These are phyloP conservation scores for Aureobasidium sp. DNA, from an alignment of 2,329 filamentous ascomycete genomes.

Conservation along the genomic window DNA sequence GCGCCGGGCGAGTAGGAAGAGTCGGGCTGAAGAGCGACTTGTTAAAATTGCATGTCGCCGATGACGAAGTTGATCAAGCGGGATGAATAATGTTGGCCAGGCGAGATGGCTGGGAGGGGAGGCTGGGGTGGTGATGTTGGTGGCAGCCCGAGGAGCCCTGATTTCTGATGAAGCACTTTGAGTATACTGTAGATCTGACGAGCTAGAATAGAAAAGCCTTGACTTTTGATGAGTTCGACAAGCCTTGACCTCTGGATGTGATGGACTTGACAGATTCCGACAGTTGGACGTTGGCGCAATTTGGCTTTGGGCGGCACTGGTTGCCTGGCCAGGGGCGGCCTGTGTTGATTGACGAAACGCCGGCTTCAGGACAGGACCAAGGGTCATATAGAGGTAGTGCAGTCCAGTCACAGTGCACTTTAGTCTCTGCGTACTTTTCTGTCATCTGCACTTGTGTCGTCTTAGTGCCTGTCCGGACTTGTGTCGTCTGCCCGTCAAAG, in stretches of 20 bases:
- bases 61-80: background rate
- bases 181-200: background rate
- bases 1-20: background rate
- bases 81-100: background rate
- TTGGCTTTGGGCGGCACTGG: background rate
- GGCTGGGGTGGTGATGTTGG: background rate
- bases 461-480: background rate
- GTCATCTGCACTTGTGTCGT: background rate
- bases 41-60: background rate
- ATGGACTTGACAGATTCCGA: background rate
- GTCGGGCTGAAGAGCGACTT: background rate
- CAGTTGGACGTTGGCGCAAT: background rate
- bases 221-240: background rate
- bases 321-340: background rate
- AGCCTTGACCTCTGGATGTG: background rate
- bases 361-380: background rate
- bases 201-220: background rate
- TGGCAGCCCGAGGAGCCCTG: background rate
- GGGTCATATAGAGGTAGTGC: background rate
- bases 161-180: background rate
- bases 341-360: background rate
- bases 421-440: background rate
- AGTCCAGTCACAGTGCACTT: background rate
- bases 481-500: background rate
- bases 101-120: background rate